These are phyloP conservation scores for Thermothielavioides terrestris DNA, from an alignment of 495 filamentous ascomycete genomes.

Conservation along the genomic window DNA sequence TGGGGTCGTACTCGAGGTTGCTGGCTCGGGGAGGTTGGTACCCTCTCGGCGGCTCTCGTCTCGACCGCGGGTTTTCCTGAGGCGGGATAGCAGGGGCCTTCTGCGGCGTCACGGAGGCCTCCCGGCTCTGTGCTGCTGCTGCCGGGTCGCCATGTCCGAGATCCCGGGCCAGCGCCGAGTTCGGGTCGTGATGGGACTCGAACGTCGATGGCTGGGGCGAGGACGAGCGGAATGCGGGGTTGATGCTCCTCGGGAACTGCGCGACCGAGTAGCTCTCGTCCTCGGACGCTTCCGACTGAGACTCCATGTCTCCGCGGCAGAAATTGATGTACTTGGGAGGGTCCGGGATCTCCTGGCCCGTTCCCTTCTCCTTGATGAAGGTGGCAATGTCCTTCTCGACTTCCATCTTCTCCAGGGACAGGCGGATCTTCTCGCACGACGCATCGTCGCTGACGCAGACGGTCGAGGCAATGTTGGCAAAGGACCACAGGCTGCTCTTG, in stretches of 20 bases:
- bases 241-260: slow-evolving; percentile 90
- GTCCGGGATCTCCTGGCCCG: slow-evolving; percentile 92
- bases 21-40: slow-evolving; percentile 22
- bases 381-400: slow-evolving; percentile 87
- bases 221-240: slow-evolving; percentile 86
- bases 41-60: slow-evolving; percentile 4
- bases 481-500: slow-evolving; percentile 95
- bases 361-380: slow-evolving; percentile 86
- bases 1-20: slow-evolving; percentile 42
- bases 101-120: slow-evolving; percentile 47
- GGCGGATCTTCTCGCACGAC: slow-evolving; percentile 93
- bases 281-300: slow-evolving; percentile 72
- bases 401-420: slow-evolving; percentile 90
- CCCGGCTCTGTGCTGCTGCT: slow-evolving; percentile 41
- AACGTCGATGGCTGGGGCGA: slow-evolving; percentile 74
- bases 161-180: slow-evolving; percentile 56
- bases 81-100: slow-evolving; percentile 26
- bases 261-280: slow-evolving; percentile 85
- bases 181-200: slow-evolving; percentile 80
- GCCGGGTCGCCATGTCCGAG: slow-evolving; percentile 46
- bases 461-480: slow-evolving; percentile 95
- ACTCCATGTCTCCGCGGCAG: slow-evolving; percentile 81
- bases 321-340: slow-evolving; percentile 98
- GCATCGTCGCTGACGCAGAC: slow-evolving; percentile 99
- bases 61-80: slow-evolving; percentile 11